Base-by-base conservation (phyloP, 2,329 filamentous ascomycete species). In the Talaromyces albobiverticillius region DNA sequence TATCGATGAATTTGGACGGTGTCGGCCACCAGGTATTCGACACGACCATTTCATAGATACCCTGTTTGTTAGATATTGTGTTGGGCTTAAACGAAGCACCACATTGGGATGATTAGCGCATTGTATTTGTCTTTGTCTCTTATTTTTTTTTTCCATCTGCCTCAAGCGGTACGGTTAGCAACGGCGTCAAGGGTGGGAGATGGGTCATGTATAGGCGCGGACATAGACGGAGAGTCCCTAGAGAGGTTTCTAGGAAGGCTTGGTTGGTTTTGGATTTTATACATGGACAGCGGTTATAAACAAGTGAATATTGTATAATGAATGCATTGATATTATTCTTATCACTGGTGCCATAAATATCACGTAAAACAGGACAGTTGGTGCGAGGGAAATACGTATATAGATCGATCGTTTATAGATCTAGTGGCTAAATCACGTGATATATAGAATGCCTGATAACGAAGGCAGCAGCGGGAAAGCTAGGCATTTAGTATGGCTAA, bases 1-100 rank as follows among this genome's bases (percentile, higher is more conserved):
- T 1, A 85, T 97, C 57, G 84, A 89, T 50, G 81, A 85, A 57
- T 97, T 97, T 73, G 84, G 84, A 16, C 73, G 74, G 60, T 82
- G 83, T 53, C 78, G 92, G 51, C 84, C 89, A 3, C 89, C 90
- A 14, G 93, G 93, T 0, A 96, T 97, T 64, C 85, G 88, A 51
- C 93, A 97, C 70, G 86, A 84, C 16, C 90, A 96, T 70, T 97
- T 97, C 64, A 78, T 93, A 57, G 90, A 96, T 66, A 84, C 86
- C 57, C 72, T 97, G 32, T 90, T 87, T 71, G 85, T 95, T 58
- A 80, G 90, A 58, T 96, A 96, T 68, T 83, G 75, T 53, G 70
- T 75, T 52, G 79, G 79, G 5, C 64, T 82, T 61, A 73, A 74
- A 63, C 68, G 71, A 54, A 72, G 69, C 6, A 71, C 73, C 3